Evolutionary conservation across 176 grass and related monocot genomes (phyloP).

Genomic region (Phoenix dactylifera): DNA sequence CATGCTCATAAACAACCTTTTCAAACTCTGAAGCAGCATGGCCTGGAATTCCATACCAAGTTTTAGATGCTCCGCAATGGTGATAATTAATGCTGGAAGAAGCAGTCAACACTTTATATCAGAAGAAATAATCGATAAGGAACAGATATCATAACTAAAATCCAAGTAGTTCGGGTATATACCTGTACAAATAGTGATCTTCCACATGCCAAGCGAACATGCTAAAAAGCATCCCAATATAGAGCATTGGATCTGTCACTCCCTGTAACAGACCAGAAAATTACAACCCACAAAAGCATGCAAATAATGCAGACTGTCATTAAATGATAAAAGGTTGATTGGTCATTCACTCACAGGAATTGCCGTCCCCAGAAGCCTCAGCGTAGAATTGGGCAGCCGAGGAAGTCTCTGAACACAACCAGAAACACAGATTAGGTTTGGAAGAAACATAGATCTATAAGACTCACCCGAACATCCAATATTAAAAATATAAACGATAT

Average conservation of each 20-base stretch:
- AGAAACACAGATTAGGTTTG: too few species aligned
- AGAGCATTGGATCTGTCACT: conserved; percentile 99
- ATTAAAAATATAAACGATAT: too few species aligned
- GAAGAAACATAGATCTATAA: too few species aligned
- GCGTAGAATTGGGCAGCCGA: conserved; percentile 59
- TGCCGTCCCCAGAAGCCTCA: conserved; percentile 59
- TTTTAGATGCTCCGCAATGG: conserved; percentile 92
- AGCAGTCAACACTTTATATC: neutral
- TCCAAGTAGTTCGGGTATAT: conserved; percentile 2
- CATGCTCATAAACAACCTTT: conserved; percentile 52
- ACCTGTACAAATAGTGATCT: conserved; percentile 99
- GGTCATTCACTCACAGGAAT: conserved; percentile 70
- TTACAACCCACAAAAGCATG: neutral
- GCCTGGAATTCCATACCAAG: conserved; percentile 99
- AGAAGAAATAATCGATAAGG: too few species aligned
- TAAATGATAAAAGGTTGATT: conserved; percentile 1
- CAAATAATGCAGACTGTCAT: neutral
- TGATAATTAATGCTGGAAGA: conserved; percentile 87
- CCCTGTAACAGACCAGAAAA: conserved; percentile 50
- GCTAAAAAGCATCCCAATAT: conserved; percentile 99
- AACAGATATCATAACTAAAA: too few species aligned
- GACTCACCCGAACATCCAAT: too few species aligned
- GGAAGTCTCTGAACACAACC: conserved; percentile 56
- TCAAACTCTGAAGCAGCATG: conserved; percentile 79
- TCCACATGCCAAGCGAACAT: conserved; percentile 99